Percentiles rank a stretch among this genome's conserved stretches.
These are phyloP conservation scores for Rehmannia glutinosa DNA, from an alignment of 257 asterid species.

Conservation along the genomic window DNA sequence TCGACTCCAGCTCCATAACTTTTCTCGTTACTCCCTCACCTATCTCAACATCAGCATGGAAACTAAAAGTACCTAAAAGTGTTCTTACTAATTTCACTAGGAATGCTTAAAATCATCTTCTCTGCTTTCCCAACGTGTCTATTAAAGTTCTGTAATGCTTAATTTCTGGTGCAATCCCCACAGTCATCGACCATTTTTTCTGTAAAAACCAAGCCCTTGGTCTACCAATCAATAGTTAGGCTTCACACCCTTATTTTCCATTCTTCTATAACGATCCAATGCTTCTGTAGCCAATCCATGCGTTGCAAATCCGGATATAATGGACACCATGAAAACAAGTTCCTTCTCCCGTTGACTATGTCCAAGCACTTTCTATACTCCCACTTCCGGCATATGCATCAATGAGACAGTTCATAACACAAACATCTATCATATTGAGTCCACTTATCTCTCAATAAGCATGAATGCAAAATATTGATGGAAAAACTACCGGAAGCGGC, in stretches of 20 bases:
- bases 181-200: slow-evolving; percentile 48
- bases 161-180: slow-evolving; percentile 36
- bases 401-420: slow-evolving; percentile 58
- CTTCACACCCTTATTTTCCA: slow-evolving; percentile 40
- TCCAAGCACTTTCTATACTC: slow-evolving; percentile 47
- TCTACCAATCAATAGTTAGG: slow-evolving; percentile 70
- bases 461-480: slow-evolving; percentile 64
- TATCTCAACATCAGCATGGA: slow-evolving; percentile 58
- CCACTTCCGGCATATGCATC: slow-evolving; percentile 75
- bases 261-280: slow-evolving; percentile 33
- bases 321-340: slow-evolving; percentile 72
- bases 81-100: slow-evolving; percentile 48
- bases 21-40: slow-evolving; percentile 56
- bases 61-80: slow-evolving; percentile 69
- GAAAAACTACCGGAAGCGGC: slow-evolving; percentile 62
- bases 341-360: slow-evolving; percentile 33
- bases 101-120: slow-evolving; percentile 46
- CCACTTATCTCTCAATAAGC: slow-evolving; percentile 58
- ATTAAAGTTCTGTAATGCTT: slow-evolving; percentile 68
- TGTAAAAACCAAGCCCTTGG: slow-evolving; percentile 53
- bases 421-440: slow-evolving; percentile 37
- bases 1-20: slow-evolving; percentile 52
- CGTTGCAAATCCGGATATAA: slow-evolving; percentile 64
- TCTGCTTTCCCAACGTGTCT: slow-evolving; percentile 82
- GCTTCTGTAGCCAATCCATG: slow-evolving; percentile 76